Evolutionary conservation across 2,329 filamentous ascomycete genomes (phyloP), one percentile per base, ranked within the genome.

Genomic region (Pseudocercospora musae): DNA sequence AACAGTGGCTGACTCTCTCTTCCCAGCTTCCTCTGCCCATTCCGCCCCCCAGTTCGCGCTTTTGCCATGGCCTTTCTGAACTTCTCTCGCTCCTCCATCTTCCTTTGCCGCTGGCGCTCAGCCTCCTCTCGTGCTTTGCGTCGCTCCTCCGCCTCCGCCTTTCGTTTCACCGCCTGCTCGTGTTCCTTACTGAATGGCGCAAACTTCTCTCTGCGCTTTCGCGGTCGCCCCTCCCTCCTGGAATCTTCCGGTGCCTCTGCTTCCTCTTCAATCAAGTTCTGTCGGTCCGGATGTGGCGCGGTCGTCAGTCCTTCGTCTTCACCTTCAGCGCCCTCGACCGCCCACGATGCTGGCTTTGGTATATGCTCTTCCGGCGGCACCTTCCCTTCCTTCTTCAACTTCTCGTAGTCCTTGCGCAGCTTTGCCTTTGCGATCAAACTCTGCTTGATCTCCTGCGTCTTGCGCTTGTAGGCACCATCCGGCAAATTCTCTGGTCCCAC

Each of bases 341-440:
- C 65, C 58, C 70, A 60, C 4, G 72, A 74, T 9, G 73, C 72
- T 13, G 72, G 72, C 49, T 66, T 50, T n/a, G 70, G 72, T 18
- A 75, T 62, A 23, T 60, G 59, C 49, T 74, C 72, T 52, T 73
- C 59, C 11, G 69, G 69, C 5, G 65, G 58, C 21, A 69, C 62
- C 33, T 69, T 66, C 18, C 68, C 66, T 73, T 86, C 79, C 44
- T 87, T 87, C 77, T 93, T 94, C 67, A 96, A 81, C 77, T 96
- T 97, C 66, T 89, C 90, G 74, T 96, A 97, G 46, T 90, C 86
- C 77, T 96, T 96, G 78, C 94, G 95, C 66, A 96, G 83, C 78
- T 97, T 96, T 64, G 93, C 92, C 76, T 95, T 96, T 76, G 92
- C 87, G 71, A 98, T 97, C 60, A 96, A 81, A 68, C 90, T 86